Evolutionary conservation across 1,284 basidiomycete species (phyloP), one percentile per base, ranked within the genome.

Genomic region (Marasmius tenuissimus): DNA sequence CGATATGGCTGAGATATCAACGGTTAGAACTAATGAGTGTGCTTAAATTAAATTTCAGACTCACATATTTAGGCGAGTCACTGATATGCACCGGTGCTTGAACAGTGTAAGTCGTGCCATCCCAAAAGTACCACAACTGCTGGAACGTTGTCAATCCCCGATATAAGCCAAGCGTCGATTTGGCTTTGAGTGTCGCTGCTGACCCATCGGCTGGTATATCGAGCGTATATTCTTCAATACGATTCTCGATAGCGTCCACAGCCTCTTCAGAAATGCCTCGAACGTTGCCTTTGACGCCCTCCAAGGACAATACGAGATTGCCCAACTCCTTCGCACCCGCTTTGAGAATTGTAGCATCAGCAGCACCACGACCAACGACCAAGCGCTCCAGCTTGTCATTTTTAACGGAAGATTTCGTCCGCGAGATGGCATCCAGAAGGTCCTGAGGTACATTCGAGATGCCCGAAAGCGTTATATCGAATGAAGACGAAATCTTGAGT

Each of bases 61-160:
- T 67, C 69, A 89, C 89, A 71, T 84, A 91, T 40, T 85, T 85
- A 54, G 91, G 89, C 0, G 78, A 71, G 67, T 92, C 90, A 47
- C 69, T 63, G 47, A 92, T 88, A 9, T 75, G 68, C 5, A 89
- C 70, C 0, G 91, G 91, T 0, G 86, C 84, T 45, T 84, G 75
- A 54, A 85, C 71, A 0, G 84, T 81, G 64, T 92, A 92, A 1
- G 79, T 82, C 34, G 74, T 73, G 10, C 72, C 80, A 10, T 68
- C 71, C 53, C 76, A 75, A 39, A 82, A 78, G 68, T 90, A 93
- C 83, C 86, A 90, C 39, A 97, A 74, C 75, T 96, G 93, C 42
- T 80, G 77, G 72, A 97, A 94, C 0, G 93, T 95, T 34, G 91
- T 89, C 64, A 97, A 74, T 1, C 93, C 96, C 57, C 95, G 81